These are phyloP conservation scores for Orbilia ellipsospora DNA, from an alignment of 2,329 filamentous ascomycete genomes.

Conservation along the genomic window DNA sequence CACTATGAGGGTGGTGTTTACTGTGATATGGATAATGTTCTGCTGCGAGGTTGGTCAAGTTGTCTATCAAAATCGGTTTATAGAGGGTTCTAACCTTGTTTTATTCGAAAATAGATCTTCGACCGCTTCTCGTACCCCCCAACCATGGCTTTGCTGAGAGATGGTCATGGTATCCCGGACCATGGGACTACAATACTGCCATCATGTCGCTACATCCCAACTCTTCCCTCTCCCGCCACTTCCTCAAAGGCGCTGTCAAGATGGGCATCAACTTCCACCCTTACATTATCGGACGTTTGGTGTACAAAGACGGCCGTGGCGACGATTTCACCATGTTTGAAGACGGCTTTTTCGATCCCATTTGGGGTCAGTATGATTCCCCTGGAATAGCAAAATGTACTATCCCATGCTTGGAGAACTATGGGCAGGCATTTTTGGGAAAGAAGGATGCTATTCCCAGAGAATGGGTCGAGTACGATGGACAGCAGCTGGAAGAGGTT, in stretches of 20 bases:
- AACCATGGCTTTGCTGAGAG: constrained; percentile 69
- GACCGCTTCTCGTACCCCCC: constrained; percentile 67
- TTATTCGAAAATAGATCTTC: constrained; percentile 63
- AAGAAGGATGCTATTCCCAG: constrained; percentile 64
- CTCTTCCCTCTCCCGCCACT: constrained; percentile 68
- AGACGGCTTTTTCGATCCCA: constrained; percentile 69
- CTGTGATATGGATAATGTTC: constrained; percentile 69
- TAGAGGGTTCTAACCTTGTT: constrained; percentile 7
- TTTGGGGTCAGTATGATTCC: constrained; percentile 70
- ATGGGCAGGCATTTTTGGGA: constrained; percentile 67
- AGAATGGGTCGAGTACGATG: constrained; percentile 69
- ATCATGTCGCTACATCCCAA: constrained; percentile 70
- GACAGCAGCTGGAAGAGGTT: constrained; percentile 62
- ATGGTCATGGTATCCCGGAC: constrained; percentile 68
- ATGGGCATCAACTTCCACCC: constrained; percentile 72
- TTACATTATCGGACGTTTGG: constrained; percentile 69
- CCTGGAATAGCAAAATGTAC: constrained; percentile 68
- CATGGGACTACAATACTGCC: constrained; percentile 70
- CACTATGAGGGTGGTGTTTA: constrained; percentile 69
- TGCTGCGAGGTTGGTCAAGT: constrained; percentile 62
- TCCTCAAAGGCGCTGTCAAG: constrained; percentile 68
- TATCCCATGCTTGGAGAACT: constrained; percentile 68
- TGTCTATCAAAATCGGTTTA: neutral
- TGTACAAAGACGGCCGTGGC: constrained; percentile 69
- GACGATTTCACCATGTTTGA: constrained; percentile 70